Base-by-base conservation (phyloP, 163 green algal genomes). In the Chlorella variabilis region DNA sequence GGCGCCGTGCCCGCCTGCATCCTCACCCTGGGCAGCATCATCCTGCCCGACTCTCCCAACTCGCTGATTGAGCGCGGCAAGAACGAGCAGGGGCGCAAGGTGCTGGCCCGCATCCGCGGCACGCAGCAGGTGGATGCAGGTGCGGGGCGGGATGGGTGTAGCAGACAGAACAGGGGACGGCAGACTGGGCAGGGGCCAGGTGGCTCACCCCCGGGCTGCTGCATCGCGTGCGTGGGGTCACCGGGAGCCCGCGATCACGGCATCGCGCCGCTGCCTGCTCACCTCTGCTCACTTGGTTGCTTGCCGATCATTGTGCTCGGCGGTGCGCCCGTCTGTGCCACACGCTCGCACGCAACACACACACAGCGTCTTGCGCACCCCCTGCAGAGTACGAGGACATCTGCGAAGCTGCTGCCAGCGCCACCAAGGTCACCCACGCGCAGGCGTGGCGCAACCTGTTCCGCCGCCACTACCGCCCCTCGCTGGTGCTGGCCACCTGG, bases 11-110 rank as follows among this genome's bases (percentile, higher is more conserved):
- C 85, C 36, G 84, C 75, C 38, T 23, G 68, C 27, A 81, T 87
- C 38, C 66, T 91, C 11, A 71, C 84, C 29, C 8, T 85, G 0
- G 87, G 82, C 38, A 77, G 78, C 69, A 62, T 89, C 42, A 31
- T 88, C 31, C 84, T 91, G 70, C 84, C 85, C 8, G 87, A 91
- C 49, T 84, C 87, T 2, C 87, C 87, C 70, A 89, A 89, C 87
- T 88, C 78, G 25, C 84, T 91, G 4, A 77, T 86, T 36, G 75
- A 86, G 75, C 74, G 82, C 34, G 74, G 74, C 11, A 56, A 81
- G 21, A 21, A 36, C 8, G 76, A 88, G 29, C 17, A 84, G 71
- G 86, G 78, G 17, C 80, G 75, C 36, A 48, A 74, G 62, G 83
- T 88, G 51, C 83, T 90, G 69, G 33, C 84, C 61, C 31, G 71